Evolutionary conservation across 352 stramenopile genomes (phyloP).

Genomic region (Pythium graminicola): DNA sequence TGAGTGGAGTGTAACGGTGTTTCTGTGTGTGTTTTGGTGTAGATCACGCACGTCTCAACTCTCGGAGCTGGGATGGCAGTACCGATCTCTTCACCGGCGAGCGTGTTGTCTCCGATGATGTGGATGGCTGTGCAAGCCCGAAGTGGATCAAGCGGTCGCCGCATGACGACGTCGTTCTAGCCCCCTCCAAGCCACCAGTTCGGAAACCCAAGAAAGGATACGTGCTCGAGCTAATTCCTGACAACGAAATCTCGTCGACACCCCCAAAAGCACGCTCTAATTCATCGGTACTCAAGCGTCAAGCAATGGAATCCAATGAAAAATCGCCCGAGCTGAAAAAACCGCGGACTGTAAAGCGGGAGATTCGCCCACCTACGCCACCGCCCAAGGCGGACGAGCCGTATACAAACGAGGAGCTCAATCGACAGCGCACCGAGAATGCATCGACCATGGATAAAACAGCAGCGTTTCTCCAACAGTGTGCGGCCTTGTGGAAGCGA

Average conservation of each 20-base stretch:
- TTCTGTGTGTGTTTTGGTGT: slow-evolving; percentile 18
- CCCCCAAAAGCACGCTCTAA: neutral
- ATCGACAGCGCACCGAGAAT: slow-evolving; percentile 9
- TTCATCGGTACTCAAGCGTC: neutral
- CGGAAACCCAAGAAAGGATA: slow-evolving; percentile 16
- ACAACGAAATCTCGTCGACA: neutral
- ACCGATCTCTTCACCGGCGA: slow-evolving; percentile 46
- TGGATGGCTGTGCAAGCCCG: neutral
- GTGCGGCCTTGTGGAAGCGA: slow-evolving; percentile 29
- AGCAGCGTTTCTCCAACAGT: slow-evolving; percentile 23
- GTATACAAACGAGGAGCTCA: slow-evolving; percentile 4
- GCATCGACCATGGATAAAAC: slow-evolving; percentile 13
- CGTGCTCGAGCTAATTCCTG: slow-evolving; percentile 2
- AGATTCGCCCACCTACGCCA: neutral
- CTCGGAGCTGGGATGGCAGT: slow-evolving; percentile 47
- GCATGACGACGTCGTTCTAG: neutral
- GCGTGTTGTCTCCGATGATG: neutral
- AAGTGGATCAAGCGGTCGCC: neutral
- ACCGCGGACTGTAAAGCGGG: neutral
- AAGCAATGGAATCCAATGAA: neutral
- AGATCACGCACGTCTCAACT: slow-evolving; percentile 3
- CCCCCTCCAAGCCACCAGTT: neutral
- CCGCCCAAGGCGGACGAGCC: neutral
- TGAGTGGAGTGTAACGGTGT: no score
- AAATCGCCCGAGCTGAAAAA: neutral